Base-by-base conservation (phyloP, 2,329 filamentous ascomycete species). In the Sclerotinia minor region DNA sequence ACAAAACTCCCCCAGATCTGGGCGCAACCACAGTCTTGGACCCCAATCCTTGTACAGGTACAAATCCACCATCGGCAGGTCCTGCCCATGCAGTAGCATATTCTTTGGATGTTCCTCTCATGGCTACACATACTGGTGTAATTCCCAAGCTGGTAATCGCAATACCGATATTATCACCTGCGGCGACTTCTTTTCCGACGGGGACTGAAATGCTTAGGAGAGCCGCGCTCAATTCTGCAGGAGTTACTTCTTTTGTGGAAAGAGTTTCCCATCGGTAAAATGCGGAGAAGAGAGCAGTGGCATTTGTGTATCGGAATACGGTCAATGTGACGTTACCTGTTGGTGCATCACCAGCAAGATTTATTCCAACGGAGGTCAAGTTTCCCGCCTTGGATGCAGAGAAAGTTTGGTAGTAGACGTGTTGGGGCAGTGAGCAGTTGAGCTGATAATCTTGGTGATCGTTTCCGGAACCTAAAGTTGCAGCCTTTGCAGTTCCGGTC, bases 181-280 rank as follows among this genome's bases (percentile, higher is more conserved):
- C 65, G 5, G 21, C 52, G 2, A 74, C 69, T 5, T 64, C 35
- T 47, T 63, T 66, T 1, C 52, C 69, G 0, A 72, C 67, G 0
- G 69, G 69, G 0, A 72, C 52, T 3, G 64, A 57, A 15, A 72
- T 45, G 11, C 69, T 67, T 17, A 67, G 26, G 13, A 72, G 66
- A 11, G 70, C 64, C 17, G 67, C 32, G 2, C 67, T 66, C 4
- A 73, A 38, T 3, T 68, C 41, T 0, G 50, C 11, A 2, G 70
- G 68, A 5, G 52, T 45, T 13, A 73, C 44, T 19, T 55, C 55
- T 13, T 58, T 58, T 0, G 69, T 70, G 1, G 72, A 67, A 2
- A 75, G 61, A 13, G 72, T 72, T 55, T 73, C 71, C 71, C 72
- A 74, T 13, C 69, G 35, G 32, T 70, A 75, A 32, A 68, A 68